Conservation (phyloP, 208 protist genomes). For the Trypanosoma brucei region DNA sequence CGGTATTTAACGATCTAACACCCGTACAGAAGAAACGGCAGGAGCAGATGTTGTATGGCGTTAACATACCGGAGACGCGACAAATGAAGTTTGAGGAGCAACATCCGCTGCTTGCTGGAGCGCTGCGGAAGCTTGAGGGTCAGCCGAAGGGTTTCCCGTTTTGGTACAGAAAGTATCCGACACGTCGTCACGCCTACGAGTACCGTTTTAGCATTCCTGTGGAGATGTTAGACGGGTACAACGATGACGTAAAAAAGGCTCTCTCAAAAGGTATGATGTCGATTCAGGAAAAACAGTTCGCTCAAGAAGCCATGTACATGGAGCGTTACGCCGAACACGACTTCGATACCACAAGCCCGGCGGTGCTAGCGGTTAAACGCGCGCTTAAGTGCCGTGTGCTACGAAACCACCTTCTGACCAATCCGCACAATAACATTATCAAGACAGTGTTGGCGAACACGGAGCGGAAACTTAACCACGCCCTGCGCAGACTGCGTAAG, state of each 20-base stretch:
- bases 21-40: slow-evolving; percentile 87
- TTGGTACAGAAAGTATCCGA: slow-evolving; percentile 92
- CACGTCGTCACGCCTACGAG: slow-evolving; percentile 87
- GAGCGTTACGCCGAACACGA: slow-evolving; percentile 90
- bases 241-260: slow-evolving; percentile 67
- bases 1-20: slow-evolving; percentile 72
- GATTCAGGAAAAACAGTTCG: slow-evolving; percentile 83
- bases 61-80: slow-evolving; percentile 76
- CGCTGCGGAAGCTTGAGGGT: slow-evolving; percentile 65
- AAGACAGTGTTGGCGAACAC: slow-evolving; percentile 78
- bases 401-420: slow-evolving; percentile 87
- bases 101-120: slow-evolving; percentile 79
- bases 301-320: slow-evolving; percentile 89
- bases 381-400: slow-evolving; percentile 81
- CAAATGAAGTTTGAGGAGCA: slow-evolving; percentile 76
- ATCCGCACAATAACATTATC: slow-evolving; percentile 90
- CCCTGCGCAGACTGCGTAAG: slow-evolving; percentile 82
- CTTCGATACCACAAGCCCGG: slow-evolving; percentile 85
- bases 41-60: slow-evolving; percentile 86
- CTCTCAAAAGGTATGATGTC: slow-evolving; percentile 82
- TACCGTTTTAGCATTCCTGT: slow-evolving; percentile 81
- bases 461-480: slow-evolving; percentile 73
- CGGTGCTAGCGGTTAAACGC: slow-evolving; percentile 79
- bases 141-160: slow-evolving; percentile 88
- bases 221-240: slow-evolving; percentile 90